Evolutionary conservation across 768 basidiomycete genomes (phyloP), one percentile per base, ranked within the genome.

Genomic region (Trametes meyenii): DNA sequence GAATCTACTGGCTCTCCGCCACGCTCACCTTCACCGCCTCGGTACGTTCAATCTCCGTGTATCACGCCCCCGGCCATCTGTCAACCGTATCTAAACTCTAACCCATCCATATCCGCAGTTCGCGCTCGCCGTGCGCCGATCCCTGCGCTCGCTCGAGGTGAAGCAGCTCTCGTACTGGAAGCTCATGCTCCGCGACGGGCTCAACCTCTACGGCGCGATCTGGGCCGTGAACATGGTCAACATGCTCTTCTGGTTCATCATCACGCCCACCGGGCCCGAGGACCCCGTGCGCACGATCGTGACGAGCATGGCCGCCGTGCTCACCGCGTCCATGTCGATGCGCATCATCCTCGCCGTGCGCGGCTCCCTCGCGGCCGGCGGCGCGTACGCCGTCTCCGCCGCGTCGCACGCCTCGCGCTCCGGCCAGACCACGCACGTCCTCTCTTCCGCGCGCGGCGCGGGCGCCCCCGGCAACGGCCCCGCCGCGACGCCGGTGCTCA

Each of bases 241-340:
- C 78, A 81, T 91, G 72, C 75, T 92, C 72, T 94, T 92, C 81
- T 93, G 90, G 88, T 92, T 94, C 76, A 84, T 90, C 76, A 84
- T 88, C 73, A 85, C 72, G 53, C 89, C 92, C 24, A 87, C 85
- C 48, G 84, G 76, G 50, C 48, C 66, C 21, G 56, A 68, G 0
- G 92, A 94, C 74, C 83, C 89, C 62, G 83, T 94, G 79, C 87
- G 83, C 71, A 93, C 92, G 38, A 90, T 92, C 70, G 84, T 92
- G 44, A 90, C 90, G 23, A 83, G 85, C 76, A 93, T 94, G 89
- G 83, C 92, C 1, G 90, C 89, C 11, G 91, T 93, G 36, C 84
- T 94, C 61, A 94, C 92, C 29, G 87, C 90, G 42, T 91, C 92
- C 17, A 94, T 94, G 92, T 84, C 86, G 35, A 86, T 93, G 70